A percentile compares a stretch with the other conserved stretches of the same genome.
Evolutionary conservation across 176 grass and related monocot genomes (phyloP).

Genomic region (Aegilops tauschii): DNA sequence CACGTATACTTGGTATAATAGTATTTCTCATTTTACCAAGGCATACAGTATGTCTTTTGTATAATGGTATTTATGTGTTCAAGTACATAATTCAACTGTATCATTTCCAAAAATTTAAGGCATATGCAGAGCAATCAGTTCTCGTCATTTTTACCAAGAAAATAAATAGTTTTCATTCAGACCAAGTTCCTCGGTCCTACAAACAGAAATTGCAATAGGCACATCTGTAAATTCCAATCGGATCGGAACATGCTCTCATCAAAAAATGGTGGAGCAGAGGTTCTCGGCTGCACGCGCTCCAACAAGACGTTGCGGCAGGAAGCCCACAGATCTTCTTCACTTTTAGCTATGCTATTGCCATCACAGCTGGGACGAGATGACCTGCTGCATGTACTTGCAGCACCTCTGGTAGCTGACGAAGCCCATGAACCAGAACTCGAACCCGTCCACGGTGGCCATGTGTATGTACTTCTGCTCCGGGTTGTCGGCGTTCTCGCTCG

Average conservation of each 20-base stretch:
- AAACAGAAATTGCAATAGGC: not conserved
- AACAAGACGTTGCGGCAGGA: conserved; percentile 12
- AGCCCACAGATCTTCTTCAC: conserved; percentile 21
- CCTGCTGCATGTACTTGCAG: conserved; percentile 64
- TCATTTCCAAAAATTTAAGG: not conserved
- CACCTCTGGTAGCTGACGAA: conserved; percentile 61
- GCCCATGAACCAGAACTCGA: conserved; percentile 75
- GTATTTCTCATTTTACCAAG: no score
- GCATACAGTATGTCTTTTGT: no score
- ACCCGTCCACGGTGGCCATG: conserved; percentile 64
- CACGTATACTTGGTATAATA: no score
- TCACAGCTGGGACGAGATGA: conserved; percentile 34
- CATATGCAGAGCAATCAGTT: not conserved
- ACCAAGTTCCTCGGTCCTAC: conserved; percentile 38
- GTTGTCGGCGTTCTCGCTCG: conserved; percentile 66
- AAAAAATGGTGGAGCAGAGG: conserved; percentile 38
- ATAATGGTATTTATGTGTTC: no score
- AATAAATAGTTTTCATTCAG: conserved; percentile 14
- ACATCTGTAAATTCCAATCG: conserved; percentile 15
- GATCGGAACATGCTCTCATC: conserved; percentile 40
- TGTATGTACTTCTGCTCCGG: conserved; percentile 83
- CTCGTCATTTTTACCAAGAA: not conserved
- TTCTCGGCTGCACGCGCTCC: conserved; percentile 14
- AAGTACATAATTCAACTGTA: not conserved
- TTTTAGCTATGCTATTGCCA: not conserved